These are phyloP conservation scores for Botryosphaeria dothidea DNA, from an alignment of 2,329 filamentous ascomycete genomes.

Conservation along the genomic window DNA sequence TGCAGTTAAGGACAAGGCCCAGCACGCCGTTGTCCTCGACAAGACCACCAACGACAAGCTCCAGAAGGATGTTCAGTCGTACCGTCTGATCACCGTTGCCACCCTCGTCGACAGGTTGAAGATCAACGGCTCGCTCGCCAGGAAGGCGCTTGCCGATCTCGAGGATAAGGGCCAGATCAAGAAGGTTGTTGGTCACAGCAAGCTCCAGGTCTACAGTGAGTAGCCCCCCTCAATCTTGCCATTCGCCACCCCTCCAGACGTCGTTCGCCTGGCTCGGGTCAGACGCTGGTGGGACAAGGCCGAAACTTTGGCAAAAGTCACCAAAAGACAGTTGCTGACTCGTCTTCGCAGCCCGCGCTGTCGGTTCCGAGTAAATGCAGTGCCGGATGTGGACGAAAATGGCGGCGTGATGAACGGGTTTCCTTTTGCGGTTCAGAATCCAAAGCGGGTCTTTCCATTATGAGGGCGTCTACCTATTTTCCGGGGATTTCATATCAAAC, in stretches of 20 bases:
- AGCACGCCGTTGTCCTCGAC: conserved; percentile 98
- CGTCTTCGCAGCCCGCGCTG: conserved; percentile 8
- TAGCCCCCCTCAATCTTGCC: conserved; percentile 29
- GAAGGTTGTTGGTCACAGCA: conserved; percentile 94
- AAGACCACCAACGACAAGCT: conserved; percentile 97
- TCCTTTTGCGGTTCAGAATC: conserved; percentile 17
- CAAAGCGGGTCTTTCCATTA: conserved; percentile 18
- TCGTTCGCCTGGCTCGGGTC: not conserved
- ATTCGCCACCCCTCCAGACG: not conserved
- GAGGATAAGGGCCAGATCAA: conserved; percentile 99
- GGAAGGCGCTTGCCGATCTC: conserved; percentile 84
- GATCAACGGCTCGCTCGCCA: conserved; percentile 98
- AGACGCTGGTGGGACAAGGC: not conserved
- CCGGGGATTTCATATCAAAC: not conserved
- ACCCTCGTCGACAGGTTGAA: conserved; percentile 99
- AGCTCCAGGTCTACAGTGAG: conserved; percentile 97
- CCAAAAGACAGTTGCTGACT: not conserved
- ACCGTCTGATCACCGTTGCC: conserved; percentile 98
- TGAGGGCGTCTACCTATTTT: conserved; percentile 11
- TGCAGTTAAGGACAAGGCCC: conserved; percentile 99
- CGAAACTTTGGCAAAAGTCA: not conserved
- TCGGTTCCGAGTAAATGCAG: conserved; percentile 14
- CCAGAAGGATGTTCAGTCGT: conserved; percentile 99
- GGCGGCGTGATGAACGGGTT: conserved; percentile 17
- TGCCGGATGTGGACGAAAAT: conserved; percentile 12